Percentiles rank a stretch among this genome's conserved stretches.
Conservation (phyloP, 78 protist species). For the Pigoraptor vietnamica region DNA sequence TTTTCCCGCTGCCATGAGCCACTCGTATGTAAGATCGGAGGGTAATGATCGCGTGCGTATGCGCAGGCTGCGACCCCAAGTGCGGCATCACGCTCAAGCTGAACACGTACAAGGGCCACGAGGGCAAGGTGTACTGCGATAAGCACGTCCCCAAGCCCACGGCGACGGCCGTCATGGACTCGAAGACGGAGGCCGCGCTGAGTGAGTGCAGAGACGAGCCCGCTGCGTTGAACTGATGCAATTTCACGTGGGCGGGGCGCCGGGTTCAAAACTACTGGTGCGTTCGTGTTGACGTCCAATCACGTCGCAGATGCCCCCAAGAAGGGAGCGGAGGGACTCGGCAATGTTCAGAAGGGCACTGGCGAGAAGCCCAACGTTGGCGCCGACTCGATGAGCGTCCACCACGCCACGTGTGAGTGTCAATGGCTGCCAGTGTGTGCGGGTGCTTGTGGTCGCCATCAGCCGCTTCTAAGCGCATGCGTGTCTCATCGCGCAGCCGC, state of each 20-base stretch:
- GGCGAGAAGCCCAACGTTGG: not conserved
- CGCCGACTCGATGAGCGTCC: not conserved
- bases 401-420: not conserved
- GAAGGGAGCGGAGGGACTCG: conserved; percentile 28
- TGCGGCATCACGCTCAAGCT: conserved; percentile 6
- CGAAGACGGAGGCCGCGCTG: not conserved
- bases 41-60: too few relatives aligned
- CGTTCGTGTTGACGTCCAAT: too few relatives aligned
- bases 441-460: too few relatives aligned
- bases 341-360: conserved; percentile 24
- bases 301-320: conserved; percentile 20
- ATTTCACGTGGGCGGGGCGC: too few relatives aligned
- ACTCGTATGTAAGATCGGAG: too few relatives aligned
- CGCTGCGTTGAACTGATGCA: too few relatives aligned
- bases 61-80: not conserved
- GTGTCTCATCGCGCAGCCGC: too few relatives aligned
- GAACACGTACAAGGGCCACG: conserved; percentile 13
- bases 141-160: conserved; percentile 31
- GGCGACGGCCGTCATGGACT: conserved; percentile 16
- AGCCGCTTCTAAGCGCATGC: too few relatives aligned
- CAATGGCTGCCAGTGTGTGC: too few relatives aligned
- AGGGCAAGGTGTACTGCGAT: conserved; percentile 20
- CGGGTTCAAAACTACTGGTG: too few relatives aligned
- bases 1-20: too few relatives aligned
- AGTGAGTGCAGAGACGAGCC: too few relatives aligned